Conservation (phyloP, 2,329 filamentous ascomycete genomes). For the Thelonectria rubi region DNA sequence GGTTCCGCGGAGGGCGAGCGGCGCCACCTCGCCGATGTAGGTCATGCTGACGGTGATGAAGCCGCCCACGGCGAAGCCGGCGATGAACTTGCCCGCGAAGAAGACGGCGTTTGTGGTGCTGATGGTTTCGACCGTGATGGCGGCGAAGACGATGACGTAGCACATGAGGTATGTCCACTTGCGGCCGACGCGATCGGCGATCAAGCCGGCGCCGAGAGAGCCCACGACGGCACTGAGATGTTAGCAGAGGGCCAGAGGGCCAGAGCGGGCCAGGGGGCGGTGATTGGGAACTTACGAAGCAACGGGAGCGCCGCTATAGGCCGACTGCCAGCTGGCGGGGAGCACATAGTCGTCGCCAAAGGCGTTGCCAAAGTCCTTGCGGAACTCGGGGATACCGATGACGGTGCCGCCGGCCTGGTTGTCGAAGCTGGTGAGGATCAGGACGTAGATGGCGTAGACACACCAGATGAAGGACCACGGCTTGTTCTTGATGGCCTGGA, state of each 20-base stretch:
- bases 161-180: conserved; percentile 29
- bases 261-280: too few relatives aligned
- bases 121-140: conserved; percentile 31
- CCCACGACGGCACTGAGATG: conserved; percentile 24
- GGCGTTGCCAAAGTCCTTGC: conserved; percentile 31
- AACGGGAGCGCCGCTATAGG: conserved; percentile 33
- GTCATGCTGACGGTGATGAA: conserved; percentile 31
- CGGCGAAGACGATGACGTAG: conserved; percentile 28
- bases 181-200: conserved; percentile 31
- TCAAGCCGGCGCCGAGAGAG: conserved; percentile 26
- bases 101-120: conserved; percentile 32
- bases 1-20: conserved; percentile 40
- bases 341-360: conserved; percentile 29
- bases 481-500: conserved; percentile 28
- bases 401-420: conserved; percentile 30
- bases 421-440: conserved; percentile 33
- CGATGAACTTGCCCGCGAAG: conserved; percentile 34
- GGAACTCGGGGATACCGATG: conserved; percentile 32
- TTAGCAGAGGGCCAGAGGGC: neutral
- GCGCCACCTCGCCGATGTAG: conserved; percentile 33
- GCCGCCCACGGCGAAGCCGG: conserved; percentile 28
- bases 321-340: conserved; percentile 31
- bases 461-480: conserved; percentile 31
- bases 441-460: conserved; percentile 32
- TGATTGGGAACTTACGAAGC: conserved; percentile 25